These are phyloP conservation scores for Exophiala lecanii-corni DNA, from an alignment of 2,329 filamentous ascomycete genomes.

Conservation along the genomic window DNA sequence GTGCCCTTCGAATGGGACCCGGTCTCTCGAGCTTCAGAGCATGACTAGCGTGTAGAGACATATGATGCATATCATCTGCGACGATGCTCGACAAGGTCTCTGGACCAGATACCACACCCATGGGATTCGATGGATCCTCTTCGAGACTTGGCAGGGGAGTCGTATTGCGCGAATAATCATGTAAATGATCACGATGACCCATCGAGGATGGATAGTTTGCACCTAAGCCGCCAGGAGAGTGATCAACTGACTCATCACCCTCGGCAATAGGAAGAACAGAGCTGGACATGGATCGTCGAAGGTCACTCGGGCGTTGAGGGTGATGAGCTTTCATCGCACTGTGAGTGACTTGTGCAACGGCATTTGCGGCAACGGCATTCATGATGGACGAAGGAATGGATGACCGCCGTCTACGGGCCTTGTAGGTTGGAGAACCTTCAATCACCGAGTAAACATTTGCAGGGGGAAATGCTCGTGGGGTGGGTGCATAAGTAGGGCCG, in stretches of 20 bases:
- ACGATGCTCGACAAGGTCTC: constrained; percentile 65
- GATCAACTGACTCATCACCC: constrained; percentile 70
- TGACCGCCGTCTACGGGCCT: constrained; percentile 89
- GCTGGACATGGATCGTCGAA: constrained; percentile 82
- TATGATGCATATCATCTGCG: constrained; percentile 57
- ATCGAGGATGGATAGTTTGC: constrained; percentile 67
- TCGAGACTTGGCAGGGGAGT: constrained; percentile 85
- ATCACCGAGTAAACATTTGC: constrained; percentile 92
- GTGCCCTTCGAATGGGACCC: constrained; percentile 79
- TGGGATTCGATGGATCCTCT: constrained; percentile 70
- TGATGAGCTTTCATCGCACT: constrained; percentile 47
- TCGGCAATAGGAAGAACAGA: constrained; percentile 80
- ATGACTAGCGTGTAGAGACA: constrained; percentile 53
- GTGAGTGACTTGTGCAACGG: constrained; percentile 43
- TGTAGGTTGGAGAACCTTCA: constrained; percentile 97
- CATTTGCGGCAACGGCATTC: constrained; percentile 58
- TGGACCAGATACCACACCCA: constrained; percentile 58
- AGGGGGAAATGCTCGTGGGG: constrained; percentile 60
- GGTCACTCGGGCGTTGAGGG: constrained; percentile 77
- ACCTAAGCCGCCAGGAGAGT: constrained; percentile 72
- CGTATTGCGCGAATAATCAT: constrained; percentile 76
- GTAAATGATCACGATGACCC: constrained; percentile 73
- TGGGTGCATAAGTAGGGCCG: constrained; percentile 65
- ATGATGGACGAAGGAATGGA: constrained; percentile 81
- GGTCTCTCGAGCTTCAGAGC: constrained; percentile 56